These are phyloP conservation scores for Parmelia sp. DNA, from an alignment of 495 filamentous ascomycete species.

Conservation along the genomic window DNA sequence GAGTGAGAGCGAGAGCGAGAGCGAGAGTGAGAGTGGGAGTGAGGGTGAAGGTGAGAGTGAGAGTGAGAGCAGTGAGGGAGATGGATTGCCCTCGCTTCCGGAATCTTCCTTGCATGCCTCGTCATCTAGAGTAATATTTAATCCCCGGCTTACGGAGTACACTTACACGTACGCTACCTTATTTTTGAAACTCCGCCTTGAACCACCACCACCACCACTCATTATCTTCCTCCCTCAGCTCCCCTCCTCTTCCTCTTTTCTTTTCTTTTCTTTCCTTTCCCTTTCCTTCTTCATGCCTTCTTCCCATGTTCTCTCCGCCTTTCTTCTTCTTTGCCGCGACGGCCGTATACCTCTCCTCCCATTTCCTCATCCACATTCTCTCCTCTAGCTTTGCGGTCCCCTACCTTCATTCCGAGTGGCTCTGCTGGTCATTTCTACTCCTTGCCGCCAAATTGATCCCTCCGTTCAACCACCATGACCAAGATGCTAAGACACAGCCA, in stretches of 20 bases:
- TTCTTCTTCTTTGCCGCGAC: not conserved
- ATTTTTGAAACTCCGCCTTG: no score
- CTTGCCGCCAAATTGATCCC: not conserved
- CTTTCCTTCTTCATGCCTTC: not conserved
- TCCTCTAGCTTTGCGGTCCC: not conserved
- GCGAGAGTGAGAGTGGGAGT: no score
- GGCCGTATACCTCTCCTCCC: not conserved
- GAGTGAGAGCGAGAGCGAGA: no score
- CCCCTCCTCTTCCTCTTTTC: not conserved
- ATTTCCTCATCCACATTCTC: not conserved
- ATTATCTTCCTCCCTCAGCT: not conserved
- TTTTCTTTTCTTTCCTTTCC: not conserved
- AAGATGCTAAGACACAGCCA: not conserved
- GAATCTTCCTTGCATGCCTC: no score
- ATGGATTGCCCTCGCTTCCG: no score
- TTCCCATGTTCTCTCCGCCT: not conserved
- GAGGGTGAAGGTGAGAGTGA: no score
- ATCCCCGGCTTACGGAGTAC: no score
- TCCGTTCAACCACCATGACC: not conserved
- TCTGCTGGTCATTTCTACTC: not conserved
- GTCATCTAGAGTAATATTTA: no score
- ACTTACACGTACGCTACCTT: no score
- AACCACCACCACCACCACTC: no score
- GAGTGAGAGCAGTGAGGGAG: no score
- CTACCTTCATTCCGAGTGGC: not conserved